Evolutionary conservation across 768 basidiomycete genomes (phyloP), one percentile per base, ranked within the genome.

Genomic region (Podaxis sp.): DNA sequence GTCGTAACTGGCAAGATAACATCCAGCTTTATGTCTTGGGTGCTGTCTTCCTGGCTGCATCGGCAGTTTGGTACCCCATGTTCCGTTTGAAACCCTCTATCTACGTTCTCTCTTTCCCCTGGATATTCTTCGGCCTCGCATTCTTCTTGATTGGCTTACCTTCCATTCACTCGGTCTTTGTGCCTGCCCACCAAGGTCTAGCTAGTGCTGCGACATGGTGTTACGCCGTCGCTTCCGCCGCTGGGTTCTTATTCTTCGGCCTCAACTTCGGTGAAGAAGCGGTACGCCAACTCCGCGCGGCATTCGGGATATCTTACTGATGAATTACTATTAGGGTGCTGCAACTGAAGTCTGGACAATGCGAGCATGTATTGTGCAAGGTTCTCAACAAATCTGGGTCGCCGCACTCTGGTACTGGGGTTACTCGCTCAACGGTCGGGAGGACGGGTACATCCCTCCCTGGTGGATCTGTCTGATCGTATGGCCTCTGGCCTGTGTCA

Each of bases 341-440:
- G 93, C 95, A 1, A 95, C 95, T 5, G 95, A 97, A 72, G 87
- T 95, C 14, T 97, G 95, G 95, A 90, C 88, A 32, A 70, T 94
- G 61, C 84, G 95, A 35, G 95, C 95, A 11, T 95, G 93, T 71
- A 77, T 95, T 63, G 95, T 97, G 0, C 95, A 97, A 74, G 95
- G 95, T 42, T 90, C 93, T 9, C 95, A 97, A 66, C 95, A 96
- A 74, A 85, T 97, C 40, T 97, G 95, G 95, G 89, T 96, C 13
- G 91, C 95, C 2, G 95, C 90, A 6, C 75, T 97, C 38, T 97
- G 95, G 95, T 97, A 92, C 69, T 97, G 95, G 95, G 95, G 95
- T 65, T 85, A 88, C 73, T 83, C 84, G 35, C 77, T 97, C 61
- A 89, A 90, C 69, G 75, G 79, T 6, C 76, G 77, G 21, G 47